phyloP scores from a whole-genome alignment of 371 early-diverging fungal species.

The Furculomyces boomerangus region DNA sequence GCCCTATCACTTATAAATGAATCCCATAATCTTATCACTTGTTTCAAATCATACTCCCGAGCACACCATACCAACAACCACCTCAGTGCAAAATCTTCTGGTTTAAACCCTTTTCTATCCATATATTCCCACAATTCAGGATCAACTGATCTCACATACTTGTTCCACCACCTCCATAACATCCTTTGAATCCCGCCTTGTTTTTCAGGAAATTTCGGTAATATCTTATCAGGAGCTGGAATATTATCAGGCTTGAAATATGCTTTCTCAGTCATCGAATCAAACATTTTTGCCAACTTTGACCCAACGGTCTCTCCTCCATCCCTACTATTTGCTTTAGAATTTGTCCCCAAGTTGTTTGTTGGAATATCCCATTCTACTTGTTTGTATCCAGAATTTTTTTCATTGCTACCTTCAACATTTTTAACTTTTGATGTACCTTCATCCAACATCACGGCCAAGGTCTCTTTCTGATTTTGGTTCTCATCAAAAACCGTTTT shows the following conservation, averaged over 20 bases:
- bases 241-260: neutral
- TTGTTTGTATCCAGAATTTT: too few relatives aligned
- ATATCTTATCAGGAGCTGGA: neutral
- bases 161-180: slow-evolving; percentile 9
- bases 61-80: slow-evolving; percentile 72
- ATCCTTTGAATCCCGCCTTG: slow-evolving; percentile 6
- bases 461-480: slow-evolving; percentile 3
- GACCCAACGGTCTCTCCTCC: neutral
- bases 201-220: neutral
- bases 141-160: slow-evolving; percentile 6
- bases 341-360: neutral
- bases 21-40: slow-evolving; percentile 73
- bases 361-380: neutral
- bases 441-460: slow-evolving; percentile 37
- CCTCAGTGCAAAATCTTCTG: slow-evolving; percentile 64
- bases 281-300: neutral
- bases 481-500: neutral
- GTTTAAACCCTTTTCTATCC: slow-evolving; percentile 41
- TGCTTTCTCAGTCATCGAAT: neutral
- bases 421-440: neutral
- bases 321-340: neutral
- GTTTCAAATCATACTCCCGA: slow-evolving; percentile 67
- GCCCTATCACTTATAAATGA: slow-evolving; percentile 27
- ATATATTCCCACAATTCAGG: slow-evolving; percentile 14
- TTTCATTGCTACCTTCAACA: too few relatives aligned